Evolutionary conservation across 345 rosid species (phyloP).

Genomic region (Turnera subulata): DNA sequence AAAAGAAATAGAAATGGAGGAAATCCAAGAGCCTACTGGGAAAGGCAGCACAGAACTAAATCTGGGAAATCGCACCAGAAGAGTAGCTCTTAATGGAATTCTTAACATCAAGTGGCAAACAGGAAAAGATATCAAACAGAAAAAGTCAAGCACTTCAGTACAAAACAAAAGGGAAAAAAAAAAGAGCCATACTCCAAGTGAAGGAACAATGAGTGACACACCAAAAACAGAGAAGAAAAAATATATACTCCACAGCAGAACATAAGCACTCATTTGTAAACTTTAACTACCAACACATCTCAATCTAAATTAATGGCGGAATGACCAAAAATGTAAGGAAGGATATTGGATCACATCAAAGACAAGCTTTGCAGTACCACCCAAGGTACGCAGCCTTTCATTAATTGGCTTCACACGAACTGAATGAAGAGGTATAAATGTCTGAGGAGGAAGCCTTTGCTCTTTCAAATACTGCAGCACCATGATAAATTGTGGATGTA

Average conservation of each 20-base stretch:
- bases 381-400: conserved; percentile 79
- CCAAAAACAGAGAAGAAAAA: neutral
- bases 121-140: too few species aligned
- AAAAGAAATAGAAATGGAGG: neutral
- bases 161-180: too few species aligned
- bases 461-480: conserved; percentile 88
- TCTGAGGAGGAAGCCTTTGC: conserved; percentile 98
- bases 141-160: too few species aligned
- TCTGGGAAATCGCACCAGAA: too few species aligned
- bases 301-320: neutral
- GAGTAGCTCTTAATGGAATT: too few species aligned
- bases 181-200: neutral
- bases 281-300: neutral
- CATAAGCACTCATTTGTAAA: neutral
- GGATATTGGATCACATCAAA: conserved; percentile 98
- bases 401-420: conserved; percentile 83
- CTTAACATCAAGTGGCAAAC: too few species aligned
- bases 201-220: neutral
- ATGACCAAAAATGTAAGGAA: conserved; percentile 26
- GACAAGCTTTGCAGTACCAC: conserved; percentile 74
- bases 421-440: conserved; percentile 93
- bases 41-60: too few species aligned
- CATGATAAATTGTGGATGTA: conserved; percentile 13
- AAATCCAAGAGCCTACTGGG: too few species aligned
- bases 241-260: neutral